A percentile compares a stretch with the other conserved stretches of the same genome.
Conservation (phyloP, 768 basidiomycete species). For the Pulveroboletus sp. region DNA sequence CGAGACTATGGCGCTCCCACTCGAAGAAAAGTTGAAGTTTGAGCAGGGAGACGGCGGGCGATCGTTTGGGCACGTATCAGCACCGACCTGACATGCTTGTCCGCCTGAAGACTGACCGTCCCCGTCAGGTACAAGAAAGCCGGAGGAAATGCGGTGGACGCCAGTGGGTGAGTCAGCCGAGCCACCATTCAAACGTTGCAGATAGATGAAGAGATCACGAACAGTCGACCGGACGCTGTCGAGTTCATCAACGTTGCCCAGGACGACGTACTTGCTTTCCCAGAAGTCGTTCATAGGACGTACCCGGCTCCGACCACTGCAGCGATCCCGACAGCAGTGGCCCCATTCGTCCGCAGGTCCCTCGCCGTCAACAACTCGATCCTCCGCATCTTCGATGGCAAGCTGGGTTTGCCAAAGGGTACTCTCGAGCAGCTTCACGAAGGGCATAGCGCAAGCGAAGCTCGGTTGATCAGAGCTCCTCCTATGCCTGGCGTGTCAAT, state of each 20-base stretch:
- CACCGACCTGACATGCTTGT: neutral
- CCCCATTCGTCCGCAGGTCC: constrained; percentile 55
- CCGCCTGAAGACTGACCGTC: neutral
- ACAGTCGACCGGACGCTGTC: constrained; percentile 39
- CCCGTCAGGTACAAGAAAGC: constrained; percentile 51
- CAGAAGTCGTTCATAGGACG: constrained; percentile 43
- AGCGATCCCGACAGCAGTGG: constrained; percentile 46
- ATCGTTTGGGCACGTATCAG: constrained; percentile 34
- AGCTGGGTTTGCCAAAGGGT: constrained; percentile 48
- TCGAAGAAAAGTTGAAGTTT: constrained; percentile 40
- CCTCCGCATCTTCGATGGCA: constrained; percentile 53
- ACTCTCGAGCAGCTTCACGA: constrained; percentile 43
- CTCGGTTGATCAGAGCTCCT: constrained; percentile 49
- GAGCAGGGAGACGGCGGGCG: constrained; percentile 40
- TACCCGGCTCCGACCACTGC: constrained; percentile 53
- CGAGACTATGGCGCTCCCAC: constrained; percentile 35
- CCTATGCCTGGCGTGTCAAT: constrained; percentile 27
- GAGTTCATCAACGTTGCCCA: constrained; percentile 68
- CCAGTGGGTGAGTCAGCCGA: constrained; percentile 37
- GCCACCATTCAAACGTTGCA: neutral
- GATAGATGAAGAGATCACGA: neutral
- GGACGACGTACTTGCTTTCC: constrained; percentile 64
- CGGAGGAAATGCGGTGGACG: constrained; percentile 60
- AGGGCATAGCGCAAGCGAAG: constrained; percentile 54
- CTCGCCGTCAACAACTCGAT: constrained; percentile 50